Base-by-base conservation (phyloP, 345 rosid species). In the Melastoma malabathricum region DNA sequence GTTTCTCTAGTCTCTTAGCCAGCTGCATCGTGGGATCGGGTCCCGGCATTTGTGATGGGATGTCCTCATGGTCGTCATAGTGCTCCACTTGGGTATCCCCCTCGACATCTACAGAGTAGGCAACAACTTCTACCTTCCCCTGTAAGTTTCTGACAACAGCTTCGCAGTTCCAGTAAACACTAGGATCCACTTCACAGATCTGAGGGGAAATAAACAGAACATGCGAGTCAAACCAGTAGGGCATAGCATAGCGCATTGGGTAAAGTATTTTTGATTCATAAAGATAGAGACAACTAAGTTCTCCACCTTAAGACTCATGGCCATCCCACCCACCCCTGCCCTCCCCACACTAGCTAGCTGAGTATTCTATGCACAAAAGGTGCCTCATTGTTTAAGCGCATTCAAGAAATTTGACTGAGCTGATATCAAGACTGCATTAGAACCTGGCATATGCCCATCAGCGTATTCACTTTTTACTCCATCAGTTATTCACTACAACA, bases 151-250 rank as follows among this genome's bases (percentile, higher is more conserved):
- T 81, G 62, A 87, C 82, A 48, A 68, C 49, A 29, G 73, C 67
- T 69, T 92, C 94, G 60, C 95, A 92, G 43, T 87, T 95, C 50
- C 90, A 77, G 48, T 66, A 87, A 53, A 74, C 67, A 34, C 88
- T 83, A 7, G 97, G 98, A 31, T 82, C 98, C 60, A 83, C 63
- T 67, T 92, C 95, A 51, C 97, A 79, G 19, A 82, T 68, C 98
- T 92, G 77, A 34, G 12, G 10, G 10, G 41, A 12, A 8, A 34
- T 9, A 34, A 12, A 34, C 48, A 59, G 17, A 60, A 58, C 52
- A 65, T 44, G 27, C 25, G 44, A 19, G 44, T 18, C 17, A 15
- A 6, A 23, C 20, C 46, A 45, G 18, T 10, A 6, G 22, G 41
- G 51, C 18, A 58, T 13, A 18, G 13, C 23, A 46, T 47, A 6